phyloP scores from a whole-genome alignment of 306 rosid genomes.

The Acacia crassicarpa region DNA sequence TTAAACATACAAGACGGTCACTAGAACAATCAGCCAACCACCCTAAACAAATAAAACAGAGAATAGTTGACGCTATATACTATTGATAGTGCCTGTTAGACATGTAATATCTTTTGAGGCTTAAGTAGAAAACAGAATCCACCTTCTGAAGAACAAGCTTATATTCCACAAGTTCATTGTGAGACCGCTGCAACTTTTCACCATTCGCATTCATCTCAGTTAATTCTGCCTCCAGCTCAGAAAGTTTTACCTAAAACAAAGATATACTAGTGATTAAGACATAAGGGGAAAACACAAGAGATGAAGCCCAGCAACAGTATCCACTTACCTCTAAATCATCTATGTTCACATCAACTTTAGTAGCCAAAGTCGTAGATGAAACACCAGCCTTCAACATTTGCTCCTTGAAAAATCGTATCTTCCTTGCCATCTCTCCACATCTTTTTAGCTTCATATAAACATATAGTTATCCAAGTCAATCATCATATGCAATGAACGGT shows the following conservation, averaged over 20 bases:
- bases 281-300: not conserved
- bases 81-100: slow-evolving; percentile 7
- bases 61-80: not conserved
- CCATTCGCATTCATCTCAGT: slow-evolving; percentile 86
- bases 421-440: slow-evolving; percentile 96
- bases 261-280: slow-evolving; percentile 29
- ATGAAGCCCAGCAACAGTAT: slow-evolving; percentile 11
- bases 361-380: slow-evolving; percentile 45
- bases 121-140: slow-evolving; percentile 32
- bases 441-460: slow-evolving; percentile 70
- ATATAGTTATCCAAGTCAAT: slow-evolving; percentile 30
- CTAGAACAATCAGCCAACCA: slow-evolving; percentile 14
- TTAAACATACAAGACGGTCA: slow-evolving; percentile 5
- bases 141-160: slow-evolving; percentile 94
- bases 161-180: slow-evolving; percentile 86
- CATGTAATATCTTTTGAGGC: not conserved
- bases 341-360: slow-evolving; percentile 50
- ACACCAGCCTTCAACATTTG: slow-evolving; percentile 86
- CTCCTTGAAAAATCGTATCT: slow-evolving; percentile 84
- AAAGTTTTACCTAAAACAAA: slow-evolving; percentile 70
- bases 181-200: slow-evolving; percentile 87
- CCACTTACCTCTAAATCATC: slow-evolving; percentile 81
- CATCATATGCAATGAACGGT: slow-evolving; percentile 9
- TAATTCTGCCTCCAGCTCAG: slow-evolving; percentile 88
- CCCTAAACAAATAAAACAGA: slow-evolving; percentile 9